Percentiles rank a stretch among this genome's conserved stretches.
Evolutionary conservation across 306 rosid genomes (phyloP).

Genomic region (Cucurbita argyrosperma): DNA sequence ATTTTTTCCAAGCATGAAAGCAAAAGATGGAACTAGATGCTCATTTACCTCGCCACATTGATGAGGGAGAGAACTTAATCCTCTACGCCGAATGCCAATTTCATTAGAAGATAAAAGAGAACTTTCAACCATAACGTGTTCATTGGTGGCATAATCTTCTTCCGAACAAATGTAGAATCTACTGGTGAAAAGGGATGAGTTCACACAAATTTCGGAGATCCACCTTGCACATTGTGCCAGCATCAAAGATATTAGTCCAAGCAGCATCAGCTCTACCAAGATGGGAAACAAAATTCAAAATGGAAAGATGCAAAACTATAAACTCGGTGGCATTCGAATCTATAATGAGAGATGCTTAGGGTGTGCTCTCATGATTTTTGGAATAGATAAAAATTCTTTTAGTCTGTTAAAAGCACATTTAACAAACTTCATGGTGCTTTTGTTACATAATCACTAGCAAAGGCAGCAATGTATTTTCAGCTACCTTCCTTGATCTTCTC

Average conservation of each 20-base stretch:
- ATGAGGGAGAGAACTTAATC: conserved; percentile 17
- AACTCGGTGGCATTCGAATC: background rate
- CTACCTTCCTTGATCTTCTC: conserved; percentile 94
- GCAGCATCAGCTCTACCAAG: conserved; percentile 85
- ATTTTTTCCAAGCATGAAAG: background rate
- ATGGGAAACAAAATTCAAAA: background rate
- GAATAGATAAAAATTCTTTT: background rate
- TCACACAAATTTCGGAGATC: conserved; percentile 84
- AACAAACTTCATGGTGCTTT: background rate
- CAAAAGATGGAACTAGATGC: background rate
- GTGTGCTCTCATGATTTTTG: background rate
- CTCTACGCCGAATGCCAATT: conserved; percentile 23
- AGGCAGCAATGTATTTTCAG: background rate
- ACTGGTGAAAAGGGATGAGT: conserved; percentile 65
- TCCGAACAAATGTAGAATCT: conserved; percentile 62
- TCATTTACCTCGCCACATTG: conserved; percentile 63
- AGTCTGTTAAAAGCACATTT: background rate
- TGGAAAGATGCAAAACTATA: background rate
- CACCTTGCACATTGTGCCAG: conserved; percentile 82
- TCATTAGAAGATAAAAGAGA: conserved; percentile 27
- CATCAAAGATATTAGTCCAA: conserved; percentile 80
- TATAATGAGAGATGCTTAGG: background rate
- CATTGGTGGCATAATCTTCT: conserved; percentile 24
- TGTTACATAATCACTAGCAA: background rate
- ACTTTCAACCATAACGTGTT: conserved; percentile 19